These are phyloP conservation scores for Clonostachys sp. DNA, from an alignment of 2,329 filamentous ascomycete genomes.

Conservation along the genomic window DNA sequence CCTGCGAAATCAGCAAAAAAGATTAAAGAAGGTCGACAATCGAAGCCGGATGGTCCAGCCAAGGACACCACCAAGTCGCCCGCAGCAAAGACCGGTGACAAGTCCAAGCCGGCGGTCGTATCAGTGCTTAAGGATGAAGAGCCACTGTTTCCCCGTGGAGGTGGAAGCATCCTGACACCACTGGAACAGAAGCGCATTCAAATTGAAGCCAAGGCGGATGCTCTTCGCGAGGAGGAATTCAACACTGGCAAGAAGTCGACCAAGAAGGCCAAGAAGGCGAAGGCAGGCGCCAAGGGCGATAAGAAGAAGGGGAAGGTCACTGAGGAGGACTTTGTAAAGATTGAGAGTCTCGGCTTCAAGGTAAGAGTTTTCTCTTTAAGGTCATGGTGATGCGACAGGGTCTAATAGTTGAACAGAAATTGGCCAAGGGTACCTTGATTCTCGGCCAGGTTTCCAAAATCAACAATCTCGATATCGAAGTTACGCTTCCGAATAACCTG, in stretches of 20 bases:
- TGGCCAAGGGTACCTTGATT: conserved; percentile 81
- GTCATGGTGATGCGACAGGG: background rate
- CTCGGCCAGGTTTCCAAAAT: conserved; percentile 84
- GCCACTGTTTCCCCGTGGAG: conserved; percentile 85
- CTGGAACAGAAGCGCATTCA: conserved; percentile 96
- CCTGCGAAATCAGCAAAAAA: conserved; percentile 43
- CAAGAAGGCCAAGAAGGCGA: conserved; percentile 55
- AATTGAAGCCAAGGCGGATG: conserved; percentile 87
- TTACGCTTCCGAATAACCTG: conserved; percentile 90
- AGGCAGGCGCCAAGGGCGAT: conserved; percentile 44
- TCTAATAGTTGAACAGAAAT: conserved; percentile 49
- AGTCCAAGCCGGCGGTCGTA: conserved; percentile 26
- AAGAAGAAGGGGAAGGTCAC: conserved; percentile 38
- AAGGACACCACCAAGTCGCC: conserved; percentile 18
- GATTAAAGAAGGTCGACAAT: conserved; percentile 37
- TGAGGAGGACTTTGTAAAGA: conserved; percentile 58
- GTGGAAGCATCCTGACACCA: conserved; percentile 84
- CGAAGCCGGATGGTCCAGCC: conserved; percentile 33
- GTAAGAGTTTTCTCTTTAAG: conserved; percentile 34
- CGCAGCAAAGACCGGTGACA: conserved; percentile 19
- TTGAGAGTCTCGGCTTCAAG: conserved; percentile 88
- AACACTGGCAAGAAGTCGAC: conserved; percentile 37
- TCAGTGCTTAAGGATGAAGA: conserved; percentile 70
- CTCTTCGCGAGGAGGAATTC: conserved; percentile 77
- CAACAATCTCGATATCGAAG: conserved; percentile 70